Base-by-base conservation (phyloP, 768 basidiomycete genomes). In the Leccinum boreale region DNA sequence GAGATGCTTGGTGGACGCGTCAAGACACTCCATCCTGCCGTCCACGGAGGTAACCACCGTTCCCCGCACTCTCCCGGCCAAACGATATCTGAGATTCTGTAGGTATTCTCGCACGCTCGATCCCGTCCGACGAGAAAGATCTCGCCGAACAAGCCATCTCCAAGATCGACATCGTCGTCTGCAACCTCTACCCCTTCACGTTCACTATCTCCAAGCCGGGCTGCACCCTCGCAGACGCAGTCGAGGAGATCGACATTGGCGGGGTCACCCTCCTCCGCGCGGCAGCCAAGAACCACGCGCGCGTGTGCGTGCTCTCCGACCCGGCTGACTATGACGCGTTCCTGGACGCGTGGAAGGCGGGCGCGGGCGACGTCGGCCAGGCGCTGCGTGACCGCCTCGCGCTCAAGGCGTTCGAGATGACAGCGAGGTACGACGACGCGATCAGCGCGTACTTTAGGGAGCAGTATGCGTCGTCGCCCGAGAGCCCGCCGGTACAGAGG, bases 1-100 rank as follows among this genome's bases (percentile, higher is more conserved):
- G 97, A 99, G 74, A 98, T 99, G 95, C 83, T 99, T 3, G 96
- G 97, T 53, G 97, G 97, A 24, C 81, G 97, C 65, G 97, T 98
- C 56, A 98, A 99, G 78, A 99, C 97, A 2, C 85, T 99, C 10
- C 97, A 99, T 68, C 97, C 97, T 48, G 94, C 90, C 12, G 93
- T 99, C 19, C 97, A 99, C 66, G 97, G 97, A 71, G 97, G 95
- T 94, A 65, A 51, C 44, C 76, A 47, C 12, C 39, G 6, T 48
- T 4, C 47, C 42, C 28, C 28, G 28, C 3, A 29, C 9, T 29
- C 28, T 29, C 28, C 28, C 26, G 11, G 4, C 44, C 44, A 50
- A 24, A 11, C 28, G 29, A 47, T 33, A 12, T 56, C 62, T 55
- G 28, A 65, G 57, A 61, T 19, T 39, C 39, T 24, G 19, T n/a